phyloP scores from a whole-genome alignment of 495 filamentous ascomycete species.

The Neurospora cerealis region DNA sequence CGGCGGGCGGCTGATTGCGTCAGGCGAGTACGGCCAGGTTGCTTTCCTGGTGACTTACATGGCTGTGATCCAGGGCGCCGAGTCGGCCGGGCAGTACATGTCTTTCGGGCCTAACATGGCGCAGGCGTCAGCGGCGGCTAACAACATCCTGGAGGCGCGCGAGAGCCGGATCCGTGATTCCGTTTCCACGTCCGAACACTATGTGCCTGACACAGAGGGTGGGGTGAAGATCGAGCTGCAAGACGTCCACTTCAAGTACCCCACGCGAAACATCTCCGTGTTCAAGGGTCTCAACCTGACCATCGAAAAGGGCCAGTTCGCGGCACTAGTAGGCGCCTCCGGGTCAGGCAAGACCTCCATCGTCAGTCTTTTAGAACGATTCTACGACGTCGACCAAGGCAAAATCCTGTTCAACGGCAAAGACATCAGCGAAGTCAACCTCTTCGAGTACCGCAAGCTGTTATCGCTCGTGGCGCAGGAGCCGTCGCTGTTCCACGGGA shows the following conservation, averaged over 20 bases:
- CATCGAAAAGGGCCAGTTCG: constrained; percentile 55
- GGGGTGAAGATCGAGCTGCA: constrained; percentile 46
- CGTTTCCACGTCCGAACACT: constrained; percentile 6
- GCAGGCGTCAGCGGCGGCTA: constrained; percentile 34
- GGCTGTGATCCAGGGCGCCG: constrained; percentile 39
- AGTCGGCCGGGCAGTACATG: constrained; percentile 34
- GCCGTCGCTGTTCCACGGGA: constrained; percentile 45
- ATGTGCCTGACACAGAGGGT: constrained; percentile 29
- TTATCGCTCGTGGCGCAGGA: constrained; percentile 57
- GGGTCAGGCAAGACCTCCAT: constrained; percentile 68
- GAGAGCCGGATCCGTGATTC: constrained; percentile 17
- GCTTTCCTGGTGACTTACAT: constrained; percentile 38
- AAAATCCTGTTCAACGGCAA: constrained; percentile 42
- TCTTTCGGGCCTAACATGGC: constrained; percentile 41
- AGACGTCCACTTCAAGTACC: constrained; percentile 51
- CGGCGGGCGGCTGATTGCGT: constrained; percentile 30
- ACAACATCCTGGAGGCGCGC: constrained; percentile 35
- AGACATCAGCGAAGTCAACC: constrained; percentile 34
- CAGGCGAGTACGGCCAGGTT: constrained; percentile 26
- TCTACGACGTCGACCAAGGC: constrained; percentile 49
- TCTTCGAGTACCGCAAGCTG: constrained; percentile 40
- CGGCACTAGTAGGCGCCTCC: constrained; percentile 59
- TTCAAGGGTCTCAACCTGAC: constrained; percentile 42
- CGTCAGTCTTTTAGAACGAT: constrained; percentile 52
- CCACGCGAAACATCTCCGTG: constrained; percentile 40